phyloP scores from a whole-genome alignment of 2,329 filamentous ascomycete species.

The Botrytis hyacinthi region DNA sequence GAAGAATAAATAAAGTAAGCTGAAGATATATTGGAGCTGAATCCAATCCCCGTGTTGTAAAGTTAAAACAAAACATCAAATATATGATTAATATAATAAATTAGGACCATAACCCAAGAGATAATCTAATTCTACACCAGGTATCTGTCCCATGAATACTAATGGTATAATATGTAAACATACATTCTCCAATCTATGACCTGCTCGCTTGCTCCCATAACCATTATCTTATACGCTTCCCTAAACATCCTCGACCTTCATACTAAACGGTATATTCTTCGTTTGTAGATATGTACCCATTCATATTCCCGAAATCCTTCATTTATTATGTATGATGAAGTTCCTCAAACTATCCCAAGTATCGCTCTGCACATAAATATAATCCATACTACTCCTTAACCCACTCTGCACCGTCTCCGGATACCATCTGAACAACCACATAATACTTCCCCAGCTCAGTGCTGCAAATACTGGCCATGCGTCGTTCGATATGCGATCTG shows the following conservation, averaged over 20 bases:
- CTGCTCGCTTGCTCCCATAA: background rate
- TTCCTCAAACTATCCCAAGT: conserved; percentile 85
- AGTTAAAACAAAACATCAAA: background rate
- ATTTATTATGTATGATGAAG: conserved; percentile 82
- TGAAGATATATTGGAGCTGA: background rate
- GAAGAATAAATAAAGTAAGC: background rate
- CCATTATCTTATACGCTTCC: background rate
- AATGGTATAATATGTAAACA: background rate
- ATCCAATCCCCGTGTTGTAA: background rate
- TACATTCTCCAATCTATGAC: conserved; percentile 9
- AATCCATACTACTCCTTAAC: conserved; percentile 92
- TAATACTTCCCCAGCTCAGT: conserved; percentile 87
- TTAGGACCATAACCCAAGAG: background rate
- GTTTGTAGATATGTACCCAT: background rate
- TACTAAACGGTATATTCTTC: background rate
- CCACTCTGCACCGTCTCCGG: conserved; percentile 89
- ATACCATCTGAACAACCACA: conserved; percentile 93
- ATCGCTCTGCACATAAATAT: conserved; percentile 90
- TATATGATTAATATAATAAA: conserved; percentile 9
- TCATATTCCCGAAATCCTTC: conserved; percentile 1
- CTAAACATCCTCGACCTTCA: background rate
- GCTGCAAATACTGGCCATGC: conserved; percentile 93
- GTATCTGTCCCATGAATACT: background rate
- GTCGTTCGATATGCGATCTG: conserved; percentile 57
- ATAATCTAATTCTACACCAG: conserved; percentile 16